Percentiles rank a stretch among this genome's conserved stretches.
Conservation (phyloP, 441 rosid species). For the Pelargonium cotyledonis region DNA sequence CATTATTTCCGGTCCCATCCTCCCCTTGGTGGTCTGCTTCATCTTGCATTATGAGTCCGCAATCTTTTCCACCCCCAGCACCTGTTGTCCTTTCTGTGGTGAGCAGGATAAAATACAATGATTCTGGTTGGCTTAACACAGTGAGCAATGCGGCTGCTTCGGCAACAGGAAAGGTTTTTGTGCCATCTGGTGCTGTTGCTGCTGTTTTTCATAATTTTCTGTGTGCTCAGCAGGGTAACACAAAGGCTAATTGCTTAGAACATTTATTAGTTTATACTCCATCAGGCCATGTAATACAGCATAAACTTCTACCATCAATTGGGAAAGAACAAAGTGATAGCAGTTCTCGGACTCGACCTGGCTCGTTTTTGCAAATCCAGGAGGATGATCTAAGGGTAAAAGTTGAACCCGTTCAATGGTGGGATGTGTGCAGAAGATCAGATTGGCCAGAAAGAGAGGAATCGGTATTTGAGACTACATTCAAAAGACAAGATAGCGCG, state of each 20-base stretch:
- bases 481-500: conserved; percentile 31
- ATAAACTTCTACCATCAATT: conserved; percentile 60
- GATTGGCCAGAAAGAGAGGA: conserved; percentile 98
- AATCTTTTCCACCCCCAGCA: conserved; percentile 44
- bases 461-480: conserved; percentile 48
- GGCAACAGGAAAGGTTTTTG: conserved; percentile 56
- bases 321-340: conserved; percentile 54
- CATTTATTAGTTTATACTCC: conserved; percentile 76
- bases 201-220: conserved; percentile 58
- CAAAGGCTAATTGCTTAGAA: conserved; percentile 51
- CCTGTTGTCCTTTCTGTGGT: conserved; percentile 82
- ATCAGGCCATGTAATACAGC: conserved; percentile 85
- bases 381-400: conserved; percentile 78
- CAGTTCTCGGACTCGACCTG: conserved; percentile 41
- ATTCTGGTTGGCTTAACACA: conserved; percentile 70
- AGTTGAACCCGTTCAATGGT: conserved; percentile 81
- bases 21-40: conserved; percentile 89
- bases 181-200: conserved; percentile 83
- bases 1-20: conserved; percentile 57
- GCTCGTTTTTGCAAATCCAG: conserved; percentile 49
- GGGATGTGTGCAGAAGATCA: conserved; percentile 89
- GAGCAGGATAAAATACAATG: conserved; percentile 73
- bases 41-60: conserved; percentile 49
- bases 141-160: conserved; percentile 69
- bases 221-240: conserved; percentile 36